Evolutionary conservation across 2,329 filamentous ascomycete species (phyloP).

Genomic region (Fusarium ambrosium): DNA sequence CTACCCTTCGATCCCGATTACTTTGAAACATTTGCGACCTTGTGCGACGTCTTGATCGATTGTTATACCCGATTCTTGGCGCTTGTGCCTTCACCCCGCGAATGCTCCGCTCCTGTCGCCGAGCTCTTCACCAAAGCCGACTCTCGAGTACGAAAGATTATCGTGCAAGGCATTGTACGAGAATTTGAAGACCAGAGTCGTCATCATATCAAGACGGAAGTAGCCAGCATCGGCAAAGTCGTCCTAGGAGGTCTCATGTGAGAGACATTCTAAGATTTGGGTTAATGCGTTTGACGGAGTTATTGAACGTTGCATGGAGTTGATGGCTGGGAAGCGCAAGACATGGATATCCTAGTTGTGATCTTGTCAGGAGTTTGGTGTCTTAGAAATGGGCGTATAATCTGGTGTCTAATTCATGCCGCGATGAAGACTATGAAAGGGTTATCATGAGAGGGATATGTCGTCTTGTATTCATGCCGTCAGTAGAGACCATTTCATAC

Average conservation of each 20-base stretch:
- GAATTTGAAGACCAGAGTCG: conserved; percentile 94
- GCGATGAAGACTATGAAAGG: conserved; percentile 28
- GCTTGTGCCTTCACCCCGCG: conserved; percentile 80
- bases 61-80: conserved; percentile 84
- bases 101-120: conserved; percentile 77
- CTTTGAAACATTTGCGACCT: conserved; percentile 93
- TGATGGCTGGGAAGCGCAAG: conserved; percentile 32
- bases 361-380: conserved; percentile 39
- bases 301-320: conserved; percentile 33
- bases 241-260: conserved; percentile 88
- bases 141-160: conserved; percentile 85
- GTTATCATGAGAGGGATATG: conserved; percentile 21
- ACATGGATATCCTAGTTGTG: conserved; percentile 38
- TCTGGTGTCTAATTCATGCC: conserved; percentile 1
- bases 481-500: conserved; percentile 9
- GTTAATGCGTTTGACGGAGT: conserved; percentile 5
- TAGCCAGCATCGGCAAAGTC: conserved; percentile 88
- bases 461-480: conserved; percentile 20
- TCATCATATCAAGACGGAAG: conserved; percentile 80
- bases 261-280: conserved; percentile 10
- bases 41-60: conserved; percentile 96
- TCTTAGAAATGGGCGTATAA: conserved; percentile 10
- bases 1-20: conserved; percentile 98
- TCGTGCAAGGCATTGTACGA: conserved; percentile 86
- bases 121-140: conserved; percentile 95